Conservation (phyloP, 2,329 filamentous ascomycete species). For the Fusarium chuoi region DNA sequence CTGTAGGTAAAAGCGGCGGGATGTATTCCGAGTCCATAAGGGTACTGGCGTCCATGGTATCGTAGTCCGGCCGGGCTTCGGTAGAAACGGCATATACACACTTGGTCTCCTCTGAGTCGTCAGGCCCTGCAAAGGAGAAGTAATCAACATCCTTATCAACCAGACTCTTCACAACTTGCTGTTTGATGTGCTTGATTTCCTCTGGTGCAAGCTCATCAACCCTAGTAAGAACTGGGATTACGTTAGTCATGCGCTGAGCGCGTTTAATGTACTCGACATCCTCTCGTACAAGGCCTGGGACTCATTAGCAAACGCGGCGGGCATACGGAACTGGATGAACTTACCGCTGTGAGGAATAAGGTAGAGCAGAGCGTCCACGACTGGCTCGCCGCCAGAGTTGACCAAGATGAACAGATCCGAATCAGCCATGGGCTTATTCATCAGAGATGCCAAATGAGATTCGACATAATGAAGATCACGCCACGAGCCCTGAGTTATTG, state of each 20-base stretch:
- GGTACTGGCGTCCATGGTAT: constrained; percentile 90
- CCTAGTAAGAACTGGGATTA: constrained; percentile 84
- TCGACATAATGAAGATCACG: constrained; percentile 78
- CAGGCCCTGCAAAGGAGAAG: constrained; percentile 70
- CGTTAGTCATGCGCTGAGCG: constrained; percentile 79
- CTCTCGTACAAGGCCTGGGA: constrained; percentile 45
- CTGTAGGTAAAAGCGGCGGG: constrained; percentile 80
- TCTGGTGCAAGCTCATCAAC: constrained; percentile 74
- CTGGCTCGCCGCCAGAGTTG: constrained; percentile 82
- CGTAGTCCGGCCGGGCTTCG: constrained; percentile 73
- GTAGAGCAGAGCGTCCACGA: constrained; percentile 89
- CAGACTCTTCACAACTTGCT: constrained; percentile 66
- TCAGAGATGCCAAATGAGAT: constrained; percentile 46
- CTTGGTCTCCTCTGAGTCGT: constrained; percentile 43
- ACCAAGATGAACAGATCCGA: constrained; percentile 80
- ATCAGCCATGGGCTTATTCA: constrained; percentile 69
- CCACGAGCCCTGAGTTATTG: constrained; percentile 65
- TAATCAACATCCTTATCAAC: constrained; percentile 66
- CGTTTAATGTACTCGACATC: constrained; percentile 79
- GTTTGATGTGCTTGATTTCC: constrained; percentile 69
- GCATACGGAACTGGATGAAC: background rate
- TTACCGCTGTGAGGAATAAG: constrained; percentile 75
- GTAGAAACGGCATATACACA: constrained; percentile 83
- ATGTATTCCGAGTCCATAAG: constrained; percentile 94
- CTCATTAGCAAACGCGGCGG: background rate